These are phyloP conservation scores for Cryptosporidium xiaoi DNA, from an alignment of 169 alveolate genomes.

Conservation along the genomic window DNA sequence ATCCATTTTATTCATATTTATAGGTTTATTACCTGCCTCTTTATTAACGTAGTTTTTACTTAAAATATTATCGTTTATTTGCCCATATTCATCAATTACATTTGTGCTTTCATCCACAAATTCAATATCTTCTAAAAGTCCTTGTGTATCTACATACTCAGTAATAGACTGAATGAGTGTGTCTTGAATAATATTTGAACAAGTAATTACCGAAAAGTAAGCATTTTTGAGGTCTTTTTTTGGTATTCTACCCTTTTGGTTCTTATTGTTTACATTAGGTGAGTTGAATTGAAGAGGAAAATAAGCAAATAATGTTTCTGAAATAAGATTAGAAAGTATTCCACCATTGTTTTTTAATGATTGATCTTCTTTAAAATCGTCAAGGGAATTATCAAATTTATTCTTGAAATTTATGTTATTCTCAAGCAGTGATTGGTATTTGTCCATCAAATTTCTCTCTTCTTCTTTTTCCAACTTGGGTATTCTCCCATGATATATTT, in stretches of 20 bases:
- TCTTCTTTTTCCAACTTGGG: constrained; percentile 24
- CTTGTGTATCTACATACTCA: constrained; percentile 62
- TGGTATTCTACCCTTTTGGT: constrained; percentile 13
- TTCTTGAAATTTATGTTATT: background rate
- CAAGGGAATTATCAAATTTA: background rate
- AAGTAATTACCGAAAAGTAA: constrained; percentile 34
- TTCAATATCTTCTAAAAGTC: constrained; percentile 20
- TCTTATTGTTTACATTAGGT: background rate
- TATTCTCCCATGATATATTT: constrained; percentile 32
- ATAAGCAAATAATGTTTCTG: constrained; percentile 44
- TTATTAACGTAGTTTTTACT: background rate
- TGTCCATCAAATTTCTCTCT: background rate
- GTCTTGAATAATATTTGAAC: constrained; percentile 45
- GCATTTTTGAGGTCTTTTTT: constrained; percentile 31
- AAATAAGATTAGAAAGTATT: constrained; percentile 35
- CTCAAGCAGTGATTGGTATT: background rate
- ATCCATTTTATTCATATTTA: constrained; percentile 23
- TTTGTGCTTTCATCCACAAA: background rate
- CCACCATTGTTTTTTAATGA: background rate
- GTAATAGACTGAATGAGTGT: constrained; percentile 39
- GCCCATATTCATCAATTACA: background rate
- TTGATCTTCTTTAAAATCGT: background rate
- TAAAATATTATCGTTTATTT: background rate
- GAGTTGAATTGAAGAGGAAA: constrained; percentile 65
- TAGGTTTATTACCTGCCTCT: constrained; percentile 5